Evolutionary conservation across 2,329 filamentous ascomycete species (phyloP).

Genomic region (Pezicula neosporulosa): DNA sequence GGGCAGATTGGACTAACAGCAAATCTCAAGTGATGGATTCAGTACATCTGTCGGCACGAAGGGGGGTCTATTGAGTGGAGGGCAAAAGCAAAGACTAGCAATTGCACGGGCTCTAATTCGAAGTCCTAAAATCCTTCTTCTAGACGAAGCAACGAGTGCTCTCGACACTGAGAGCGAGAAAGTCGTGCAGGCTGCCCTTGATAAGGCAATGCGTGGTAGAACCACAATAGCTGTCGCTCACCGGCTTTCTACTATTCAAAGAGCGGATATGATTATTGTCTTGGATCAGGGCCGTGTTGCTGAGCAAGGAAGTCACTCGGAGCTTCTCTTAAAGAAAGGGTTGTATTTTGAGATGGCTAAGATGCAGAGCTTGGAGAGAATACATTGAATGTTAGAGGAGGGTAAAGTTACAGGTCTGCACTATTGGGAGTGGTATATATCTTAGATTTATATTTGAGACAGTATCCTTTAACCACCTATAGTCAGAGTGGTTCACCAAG

Average conservation of each 20-base stretch:
- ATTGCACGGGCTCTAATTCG: constrained; percentile 87
- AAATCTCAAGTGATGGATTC: constrained; percentile 59
- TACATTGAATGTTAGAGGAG: no score
- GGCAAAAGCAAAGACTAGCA: constrained; percentile 86
- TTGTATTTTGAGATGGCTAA: constrained; percentile 75
- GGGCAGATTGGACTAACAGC: neutral
- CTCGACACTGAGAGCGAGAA: constrained; percentile 74
- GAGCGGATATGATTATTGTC: constrained; percentile 91
- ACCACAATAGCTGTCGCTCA: constrained; percentile 93
- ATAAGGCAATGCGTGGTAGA: constrained; percentile 74
- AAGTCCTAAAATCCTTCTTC: constrained; percentile 77
- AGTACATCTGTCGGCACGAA: constrained; percentile 81
- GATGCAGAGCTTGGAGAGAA: constrained; percentile 58
- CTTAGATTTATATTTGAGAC: no score
- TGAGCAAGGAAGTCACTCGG: constrained; percentile 74
- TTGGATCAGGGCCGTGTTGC: constrained; percentile 83
- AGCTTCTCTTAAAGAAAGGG: constrained; percentile 64
- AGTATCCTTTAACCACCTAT: no score
- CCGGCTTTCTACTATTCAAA: constrained; percentile 83
- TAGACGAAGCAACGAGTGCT: constrained; percentile 78
- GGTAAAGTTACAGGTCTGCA: no score
- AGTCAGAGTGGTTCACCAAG: no score
- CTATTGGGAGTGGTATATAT: no score
- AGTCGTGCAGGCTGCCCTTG: constrained; percentile 73
- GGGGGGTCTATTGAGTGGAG: constrained; percentile 78